Percentiles rank a stretch among this genome's conserved stretches.
These are phyloP conservation scores for Pichia manshurica DNA, from an alignment of 805 yeast species.

Conservation along the genomic window DNA sequence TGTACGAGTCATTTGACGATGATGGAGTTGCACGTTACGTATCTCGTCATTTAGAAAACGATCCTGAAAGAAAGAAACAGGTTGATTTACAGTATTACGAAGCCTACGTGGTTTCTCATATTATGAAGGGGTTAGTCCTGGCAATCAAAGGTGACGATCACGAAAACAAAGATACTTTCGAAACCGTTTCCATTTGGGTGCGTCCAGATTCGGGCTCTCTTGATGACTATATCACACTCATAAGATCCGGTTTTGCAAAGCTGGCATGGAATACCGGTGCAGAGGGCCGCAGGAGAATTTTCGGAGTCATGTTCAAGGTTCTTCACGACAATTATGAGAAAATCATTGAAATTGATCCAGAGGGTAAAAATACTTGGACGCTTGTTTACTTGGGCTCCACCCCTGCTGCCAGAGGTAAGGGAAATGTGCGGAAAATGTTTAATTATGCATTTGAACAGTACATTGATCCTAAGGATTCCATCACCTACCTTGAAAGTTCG, in stretches of 20 bases:
- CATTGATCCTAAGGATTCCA: conserved; percentile 36
- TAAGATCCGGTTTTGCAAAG: conserved; percentile 48
- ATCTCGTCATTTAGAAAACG: conserved; percentile 29
- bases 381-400: conserved; percentile 33
- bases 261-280: conserved; percentile 45
- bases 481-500: conserved; percentile 48
- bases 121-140: conserved; percentile 43
- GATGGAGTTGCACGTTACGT: conserved; percentile 31
- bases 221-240: conserved; percentile 41
- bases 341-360: conserved; percentile 37
- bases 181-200: conserved; percentile 52
- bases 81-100: conserved; percentile 42
- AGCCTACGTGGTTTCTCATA: conserved; percentile 46
- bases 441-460: conserved; percentile 42
- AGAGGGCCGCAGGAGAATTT: conserved; percentile 44
- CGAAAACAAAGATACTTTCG: conserved; percentile 33
- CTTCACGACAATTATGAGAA: conserved; percentile 43
- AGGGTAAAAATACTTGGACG: conserved; percentile 26
- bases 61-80: conserved; percentile 27
- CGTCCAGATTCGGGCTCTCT: conserved; percentile 40
- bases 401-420: conserved; percentile 48
- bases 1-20: conserved; percentile 31
- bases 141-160: conserved; percentile 42
- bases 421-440: conserved; percentile 46
- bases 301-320: conserved; percentile 45